A percentile compares a stretch with the other conserved stretches of the same genome.
Conservation (phyloP, 805 yeast genomes). For the Cyberlindnera maritima region DNA sequence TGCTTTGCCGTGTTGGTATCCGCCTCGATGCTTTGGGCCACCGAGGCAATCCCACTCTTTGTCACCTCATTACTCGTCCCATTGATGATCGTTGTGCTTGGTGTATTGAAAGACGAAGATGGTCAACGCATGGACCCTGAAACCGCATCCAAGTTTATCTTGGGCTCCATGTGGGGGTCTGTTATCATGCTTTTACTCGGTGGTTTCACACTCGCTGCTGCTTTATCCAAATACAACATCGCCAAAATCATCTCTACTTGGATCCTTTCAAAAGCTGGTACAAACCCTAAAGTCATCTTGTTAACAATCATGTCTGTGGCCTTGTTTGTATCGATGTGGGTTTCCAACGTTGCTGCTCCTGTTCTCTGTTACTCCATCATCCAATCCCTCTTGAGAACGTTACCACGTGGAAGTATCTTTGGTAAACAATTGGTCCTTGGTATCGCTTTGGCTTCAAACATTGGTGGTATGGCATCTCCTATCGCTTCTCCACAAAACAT, state of each 20-base stretch:
- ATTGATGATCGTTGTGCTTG: constrained; percentile 67
- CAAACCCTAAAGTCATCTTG: constrained; percentile 74
- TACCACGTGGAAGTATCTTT: constrained; percentile 75
- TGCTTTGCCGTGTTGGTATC: constrained; percentile 82
- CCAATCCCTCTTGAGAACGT: constrained; percentile 82
- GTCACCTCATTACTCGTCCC: constrained; percentile 87
- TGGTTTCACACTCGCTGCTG: constrained; percentile 94
- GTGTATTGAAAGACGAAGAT: constrained; percentile 59
- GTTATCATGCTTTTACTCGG: constrained; percentile 87
- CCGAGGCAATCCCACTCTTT: constrained; percentile 88
- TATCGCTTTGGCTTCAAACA: constrained; percentile 86
- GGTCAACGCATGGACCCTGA: constrained; percentile 60
- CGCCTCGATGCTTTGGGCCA: constrained; percentile 91
- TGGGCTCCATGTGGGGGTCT: constrained; percentile 92
- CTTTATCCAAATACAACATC: constrained; percentile 83
- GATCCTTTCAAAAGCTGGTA: constrained; percentile 80
- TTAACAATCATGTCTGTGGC: constrained; percentile 85
- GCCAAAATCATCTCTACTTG: constrained; percentile 84
- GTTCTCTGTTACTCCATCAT: constrained; percentile 88
- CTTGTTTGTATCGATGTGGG: constrained; percentile 88
- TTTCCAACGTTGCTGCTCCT: constrained; percentile 96
- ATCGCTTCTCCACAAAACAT: constrained; percentile 97
- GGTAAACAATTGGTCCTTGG: constrained; percentile 86
- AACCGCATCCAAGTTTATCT: constrained; percentile 68
- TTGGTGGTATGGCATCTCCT: constrained; percentile 98